phyloP scores from a whole-genome alignment of 768 basidiomycete species.

The Asterophora lycoperdoides region DNA sequence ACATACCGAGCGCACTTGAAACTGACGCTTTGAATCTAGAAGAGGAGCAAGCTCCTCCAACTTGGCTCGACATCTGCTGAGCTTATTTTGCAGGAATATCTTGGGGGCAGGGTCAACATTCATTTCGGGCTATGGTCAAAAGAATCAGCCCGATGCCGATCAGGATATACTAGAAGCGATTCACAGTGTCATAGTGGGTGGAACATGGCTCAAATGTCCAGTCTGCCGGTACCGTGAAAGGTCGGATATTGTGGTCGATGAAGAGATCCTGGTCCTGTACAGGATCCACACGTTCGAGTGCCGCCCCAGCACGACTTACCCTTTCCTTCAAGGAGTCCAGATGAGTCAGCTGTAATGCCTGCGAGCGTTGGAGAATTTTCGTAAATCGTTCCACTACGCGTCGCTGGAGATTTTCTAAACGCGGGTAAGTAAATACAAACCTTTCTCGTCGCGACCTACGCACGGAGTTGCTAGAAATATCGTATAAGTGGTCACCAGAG shows the following conservation, averaged over 20 bases:
- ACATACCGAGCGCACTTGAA: neutral
- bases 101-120: conserved; percentile 68
- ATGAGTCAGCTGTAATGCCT: conserved; percentile 54
- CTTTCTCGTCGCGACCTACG: neutral
- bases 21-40: conserved; percentile 55
- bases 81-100: conserved; percentile 77
- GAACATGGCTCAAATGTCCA: conserved; percentile 75
- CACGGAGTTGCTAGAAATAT: conserved; percentile 62
- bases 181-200: conserved; percentile 72
- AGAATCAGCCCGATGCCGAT: neutral
- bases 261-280: conserved; percentile 65
- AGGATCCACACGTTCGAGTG: conserved; percentile 51
- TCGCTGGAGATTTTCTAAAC: conserved; percentile 64
- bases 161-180: conserved; percentile 16
- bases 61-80: conserved; percentile 55
- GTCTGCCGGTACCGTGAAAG: conserved; percentile 60
- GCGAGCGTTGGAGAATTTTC: conserved; percentile 53
- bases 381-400: conserved; percentile 54
- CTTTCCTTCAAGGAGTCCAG: conserved; percentile 54
- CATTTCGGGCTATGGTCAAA: conserved; percentile 49
- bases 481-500: conserved; percentile 4
- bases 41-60: conserved; percentile 57
- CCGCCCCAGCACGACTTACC: conserved; percentile 40
- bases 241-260: conserved; percentile 64
- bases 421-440: neutral